Base-by-base conservation (phyloP, 768 basidiomycete species). In the Coprinopsis marcescibilis region DNA sequence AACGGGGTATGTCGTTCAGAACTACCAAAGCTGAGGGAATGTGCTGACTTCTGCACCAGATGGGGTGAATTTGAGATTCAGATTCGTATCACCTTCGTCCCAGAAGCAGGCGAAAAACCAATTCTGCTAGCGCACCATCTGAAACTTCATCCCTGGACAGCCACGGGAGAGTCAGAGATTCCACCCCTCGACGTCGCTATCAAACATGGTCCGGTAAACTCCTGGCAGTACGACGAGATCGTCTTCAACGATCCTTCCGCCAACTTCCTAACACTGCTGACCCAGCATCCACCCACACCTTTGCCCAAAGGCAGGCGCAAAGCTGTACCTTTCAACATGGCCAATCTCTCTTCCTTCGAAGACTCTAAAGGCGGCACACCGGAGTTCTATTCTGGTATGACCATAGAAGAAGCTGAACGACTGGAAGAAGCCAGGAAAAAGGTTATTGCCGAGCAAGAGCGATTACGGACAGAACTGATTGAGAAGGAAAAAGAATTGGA, bases 21-120 rank as follows among this genome's bases (percentile, higher is more conserved):
- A 44, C 35, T 36, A 1, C n/a, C 21, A 42, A 12, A 43, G 39
- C 35, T 46, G n/a, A n/a, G n/a, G n/a, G n/a, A n/a, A n/a, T n/a
- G n/a, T 6, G 42, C 27, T 48, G 12, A 21, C 25, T 26, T 23
- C 27, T 45, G n/a, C 35, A n/a, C 15, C 48, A 90, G 88, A 39
- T 99, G 96, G 96, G 96, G 96, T 55, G 96, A 99, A 70, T 99
- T 99, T 67, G 92, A 96, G 59, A 86, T 98, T 52, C 81, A 85
- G 58, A 94, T 99, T 52, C 80, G 88, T 43, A 83, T 99, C 45
- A 85, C 83, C 40, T 97, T 98, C 67, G 73, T 92, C 25, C 65
- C 77, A 43, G 96, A 99, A 65, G 81, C 92, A 3, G 85, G 82
- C 40, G 96, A 98, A 63, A 98, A 98, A 60, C 78, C 90, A 14